Conservation (phyloP, 2,329 filamentous ascomycete species). For the Hymenoscyphus albidus region DNA sequence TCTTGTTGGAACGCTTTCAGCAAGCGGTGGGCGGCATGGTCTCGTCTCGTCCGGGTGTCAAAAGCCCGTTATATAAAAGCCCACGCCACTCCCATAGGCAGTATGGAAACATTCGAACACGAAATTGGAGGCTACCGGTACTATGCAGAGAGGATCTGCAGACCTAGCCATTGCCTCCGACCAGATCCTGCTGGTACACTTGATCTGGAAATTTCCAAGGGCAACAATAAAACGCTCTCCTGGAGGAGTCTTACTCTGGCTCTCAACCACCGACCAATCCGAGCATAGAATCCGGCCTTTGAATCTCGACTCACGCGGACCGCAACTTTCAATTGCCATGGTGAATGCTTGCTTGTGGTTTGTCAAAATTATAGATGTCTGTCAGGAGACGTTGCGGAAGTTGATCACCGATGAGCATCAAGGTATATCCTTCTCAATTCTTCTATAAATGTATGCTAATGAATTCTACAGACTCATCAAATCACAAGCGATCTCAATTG, state of each 20-base stretch:
- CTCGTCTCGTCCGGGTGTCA: conserved; percentile 41
- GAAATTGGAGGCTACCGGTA: conserved; percentile 10
- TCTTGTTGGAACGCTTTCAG: conserved; percentile 7
- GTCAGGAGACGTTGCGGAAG: conserved; percentile 2
- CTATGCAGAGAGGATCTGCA: conserved; percentile 6
- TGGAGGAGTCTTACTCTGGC: not conserved
- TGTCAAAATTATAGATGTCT: not conserved
- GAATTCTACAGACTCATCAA: not conserved
- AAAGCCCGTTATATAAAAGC: conserved; percentile 14
- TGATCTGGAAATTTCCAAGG: not conserved
- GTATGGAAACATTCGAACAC: conserved; percentile 8
- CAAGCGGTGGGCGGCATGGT: conserved; percentile 44
- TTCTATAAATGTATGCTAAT: too few species aligned
- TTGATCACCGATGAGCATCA: not conserved
- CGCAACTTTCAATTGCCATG: too few species aligned
- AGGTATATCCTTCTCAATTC: not conserved
- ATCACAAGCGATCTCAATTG: not conserved
- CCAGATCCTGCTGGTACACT: not conserved
- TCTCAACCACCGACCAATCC: not conserved
- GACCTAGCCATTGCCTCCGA: conserved; percentile 3
- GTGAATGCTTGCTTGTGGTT: not conserved
- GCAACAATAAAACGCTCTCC: not conserved
- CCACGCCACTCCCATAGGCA: conserved; percentile 6
- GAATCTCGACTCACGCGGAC: too few species aligned
- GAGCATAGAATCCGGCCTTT: not conserved